phyloP scores from a whole-genome alignment of 139 green algal genomes.

The Coccomyxa sp. region DNA sequence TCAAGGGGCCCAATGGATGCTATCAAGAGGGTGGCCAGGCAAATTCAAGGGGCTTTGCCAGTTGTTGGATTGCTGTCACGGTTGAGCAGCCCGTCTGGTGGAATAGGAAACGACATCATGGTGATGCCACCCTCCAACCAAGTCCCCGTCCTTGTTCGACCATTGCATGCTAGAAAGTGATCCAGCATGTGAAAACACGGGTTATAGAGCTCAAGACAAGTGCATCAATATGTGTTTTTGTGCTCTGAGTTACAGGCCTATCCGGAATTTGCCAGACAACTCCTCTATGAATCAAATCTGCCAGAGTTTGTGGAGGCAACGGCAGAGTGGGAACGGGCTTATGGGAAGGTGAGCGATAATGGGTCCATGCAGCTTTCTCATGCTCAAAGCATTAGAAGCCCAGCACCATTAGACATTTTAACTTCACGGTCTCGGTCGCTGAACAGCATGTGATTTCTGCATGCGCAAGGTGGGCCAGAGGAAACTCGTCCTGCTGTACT shows the following conservation, averaged over 20 bases:
- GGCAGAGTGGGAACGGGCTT: constrained; percentile 43
- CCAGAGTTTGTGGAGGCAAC: constrained; percentile 37
- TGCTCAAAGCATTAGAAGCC: too few species aligned
- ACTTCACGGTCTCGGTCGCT: too few species aligned
- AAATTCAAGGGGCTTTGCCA: constrained; percentile 61
- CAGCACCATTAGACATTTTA: too few species aligned
- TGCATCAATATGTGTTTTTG: neutral
- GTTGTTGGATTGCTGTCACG: constrained; percentile 71
- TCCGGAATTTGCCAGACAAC: constrained; percentile 60
- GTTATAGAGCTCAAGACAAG: neutral
- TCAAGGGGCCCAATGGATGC: constrained; percentile 6
- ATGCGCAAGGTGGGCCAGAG: constrained; percentile 28
- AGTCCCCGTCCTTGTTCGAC: neutral
- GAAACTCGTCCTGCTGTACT: constrained; percentile 52
- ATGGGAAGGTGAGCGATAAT: constrained; percentile 49
- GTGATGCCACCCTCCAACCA: constrained; percentile 8
- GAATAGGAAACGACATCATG: constrained; percentile 69
- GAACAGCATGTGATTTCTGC: neutral
- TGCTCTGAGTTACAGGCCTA: constrained; percentile 46
- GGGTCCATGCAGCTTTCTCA: too few species aligned
- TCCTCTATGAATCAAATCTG: constrained; percentile 42
- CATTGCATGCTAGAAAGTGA: too few species aligned
- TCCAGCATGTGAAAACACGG: too few species aligned
- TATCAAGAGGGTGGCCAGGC: constrained; percentile 50
- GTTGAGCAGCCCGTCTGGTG: constrained; percentile 53